Evolutionary conservation across 768 basidiomycete species (phyloP), one percentile per base, ranked within the genome.

Genomic region (Termitomyces sp.): DNA sequence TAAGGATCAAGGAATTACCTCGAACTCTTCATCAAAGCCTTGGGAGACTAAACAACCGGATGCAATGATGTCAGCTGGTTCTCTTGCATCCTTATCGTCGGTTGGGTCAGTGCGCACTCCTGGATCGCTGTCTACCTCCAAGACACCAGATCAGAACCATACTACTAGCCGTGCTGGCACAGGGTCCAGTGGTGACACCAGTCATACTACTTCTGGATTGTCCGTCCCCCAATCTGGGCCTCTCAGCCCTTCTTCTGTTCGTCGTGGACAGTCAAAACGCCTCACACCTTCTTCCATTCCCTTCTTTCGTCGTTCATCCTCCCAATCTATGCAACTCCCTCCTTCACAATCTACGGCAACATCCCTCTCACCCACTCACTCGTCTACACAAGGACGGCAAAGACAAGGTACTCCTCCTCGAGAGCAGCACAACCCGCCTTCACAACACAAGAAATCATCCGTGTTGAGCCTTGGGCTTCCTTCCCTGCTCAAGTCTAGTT

Each of bases 231-330:
- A 78, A 41, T 75, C 80, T 42, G 82, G 78, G 16, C 87, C 90
- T 20, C 81, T 90, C 24, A 92, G 89, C 65, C 91, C 91, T 34
- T 78, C 86, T 20, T 90, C 89, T 16, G 71, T 87, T 45, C 83
- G 86, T 54, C 84, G 87, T 42, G 81, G 82, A 31, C 84, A 86
- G 58, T 86, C 86, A 20, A 93, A 88, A 70, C 87, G 94, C 59
- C 82, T 94, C 48, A 95, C 94, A 1, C 93, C 93, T 1, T 94
- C 92, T 30, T 91, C 92, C 15, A 96, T 96, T 59, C 94, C 94
- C 2, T 96, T 96, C 74, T 95, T 96, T 77, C 84, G 92, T 46
- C 88, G 94, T 37, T 93, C 93, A 8, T 91, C 91, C 30, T 95
- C 94, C 7, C 90, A 93, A 67, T 91, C 89, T 15, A 88, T 91